These are phyloP conservation scores for Fusarium sp. DNA, from an alignment of 2,329 filamentous ascomycete species.

Conservation along the genomic window DNA sequence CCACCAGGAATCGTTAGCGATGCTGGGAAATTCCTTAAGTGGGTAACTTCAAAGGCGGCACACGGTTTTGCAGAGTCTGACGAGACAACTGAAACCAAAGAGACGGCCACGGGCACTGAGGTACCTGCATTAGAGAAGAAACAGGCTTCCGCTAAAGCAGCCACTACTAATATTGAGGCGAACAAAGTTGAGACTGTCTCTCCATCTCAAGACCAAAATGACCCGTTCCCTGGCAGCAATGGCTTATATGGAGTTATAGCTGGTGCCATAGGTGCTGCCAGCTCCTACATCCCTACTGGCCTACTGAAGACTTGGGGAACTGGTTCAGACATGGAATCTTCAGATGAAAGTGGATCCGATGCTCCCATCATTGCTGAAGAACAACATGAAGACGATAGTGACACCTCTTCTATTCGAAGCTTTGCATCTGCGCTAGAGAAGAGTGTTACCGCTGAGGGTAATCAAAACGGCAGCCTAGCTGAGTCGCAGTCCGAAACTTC, in stretches of 20 bases:
- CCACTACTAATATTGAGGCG: conserved; percentile 46
- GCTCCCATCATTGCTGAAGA: conserved; percentile 42
- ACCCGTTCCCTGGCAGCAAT: conserved; percentile 52
- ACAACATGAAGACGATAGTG: conserved; percentile 50
- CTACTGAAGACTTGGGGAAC: conserved; percentile 48
- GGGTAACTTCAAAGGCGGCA: conserved; percentile 63
- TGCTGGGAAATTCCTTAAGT: conserved; percentile 83
- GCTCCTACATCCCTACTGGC: conserved; percentile 57
- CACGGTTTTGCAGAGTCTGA: conserved; percentile 49
- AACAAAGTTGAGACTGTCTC: conserved; percentile 43
- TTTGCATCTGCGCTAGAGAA: conserved; percentile 62
- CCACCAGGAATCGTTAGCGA: conserved; percentile 83
- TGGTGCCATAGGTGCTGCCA: conserved; percentile 63
- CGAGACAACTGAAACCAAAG: conserved; percentile 13
- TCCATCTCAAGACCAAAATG: conserved; percentile 40
- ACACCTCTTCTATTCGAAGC: conserved; percentile 59
- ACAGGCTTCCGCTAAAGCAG: conserved; percentile 10
- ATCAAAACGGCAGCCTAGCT: conserved; percentile 39
- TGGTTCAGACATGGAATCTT: conserved; percentile 43
- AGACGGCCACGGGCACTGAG: conserved; percentile 11
- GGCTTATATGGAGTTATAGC: conserved; percentile 68
- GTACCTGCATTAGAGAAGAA: neutral
- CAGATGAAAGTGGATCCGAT: conserved; percentile 44
- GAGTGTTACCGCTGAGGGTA: conserved; percentile 47
- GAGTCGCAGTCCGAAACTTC: conserved; percentile 56